Conservation (phyloP, 139 green algal genomes). For the Chlorella sp. region DNA sequence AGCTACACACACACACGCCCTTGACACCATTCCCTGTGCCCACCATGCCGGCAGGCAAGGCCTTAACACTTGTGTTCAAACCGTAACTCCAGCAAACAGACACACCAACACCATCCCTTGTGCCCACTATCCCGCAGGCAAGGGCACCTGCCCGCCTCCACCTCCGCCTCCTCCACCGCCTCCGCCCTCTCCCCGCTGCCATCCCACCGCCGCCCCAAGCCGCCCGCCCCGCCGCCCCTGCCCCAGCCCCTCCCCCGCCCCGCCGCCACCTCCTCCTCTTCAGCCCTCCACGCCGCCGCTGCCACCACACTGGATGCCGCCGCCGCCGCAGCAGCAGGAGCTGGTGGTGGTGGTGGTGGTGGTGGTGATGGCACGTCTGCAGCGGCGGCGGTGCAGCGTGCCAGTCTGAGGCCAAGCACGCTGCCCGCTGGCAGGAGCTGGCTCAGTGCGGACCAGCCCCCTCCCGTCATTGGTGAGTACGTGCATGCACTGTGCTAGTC, state of each 20-base stretch:
- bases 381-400: conserved; percentile 2
- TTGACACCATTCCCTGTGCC: no score
- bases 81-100: no score
- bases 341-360: not conserved
- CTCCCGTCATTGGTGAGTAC: not conserved
- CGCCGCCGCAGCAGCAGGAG: no score
- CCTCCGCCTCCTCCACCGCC: not conserved
- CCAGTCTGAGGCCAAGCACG: conserved; percentile 8
- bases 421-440: conserved; percentile 21
- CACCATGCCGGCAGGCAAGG: no score
- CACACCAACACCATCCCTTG: no score
- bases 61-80: no score
- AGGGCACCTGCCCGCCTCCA: no score
- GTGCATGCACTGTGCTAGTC: not conserved
- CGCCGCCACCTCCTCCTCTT: not conserved
- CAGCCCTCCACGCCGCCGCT: not conserved
- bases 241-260: not conserved
- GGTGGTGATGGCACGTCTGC: not conserved
- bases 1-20: no score
- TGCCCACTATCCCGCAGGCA: no score
- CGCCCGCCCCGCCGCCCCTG: no score
- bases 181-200: no score
- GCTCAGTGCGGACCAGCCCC: conserved; percentile 14
- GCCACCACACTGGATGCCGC: not conserved
- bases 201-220: no score